Conservation (phyloP, 352 stramenopile genomes). For the Pythium sukuiense region DNA sequence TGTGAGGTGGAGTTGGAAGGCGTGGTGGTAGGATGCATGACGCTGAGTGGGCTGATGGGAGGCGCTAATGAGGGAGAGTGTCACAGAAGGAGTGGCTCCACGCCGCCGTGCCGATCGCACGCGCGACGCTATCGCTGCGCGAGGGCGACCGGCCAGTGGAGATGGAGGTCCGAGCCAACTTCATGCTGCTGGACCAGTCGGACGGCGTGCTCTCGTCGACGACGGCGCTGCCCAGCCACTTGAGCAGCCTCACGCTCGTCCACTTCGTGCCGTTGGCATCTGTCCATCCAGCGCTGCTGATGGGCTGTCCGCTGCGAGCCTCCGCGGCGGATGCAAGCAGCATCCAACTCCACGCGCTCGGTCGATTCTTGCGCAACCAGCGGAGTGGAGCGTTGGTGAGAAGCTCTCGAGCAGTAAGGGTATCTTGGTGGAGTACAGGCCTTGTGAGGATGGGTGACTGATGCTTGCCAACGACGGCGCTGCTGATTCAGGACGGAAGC, state of each 20-base stretch:
- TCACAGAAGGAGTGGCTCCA: slow-evolving; percentile 50
- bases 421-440: neutral
- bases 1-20: slow-evolving; percentile 32
- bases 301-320: slow-evolving; percentile 41
- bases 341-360: slow-evolving; percentile 20
- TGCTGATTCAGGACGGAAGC: slow-evolving; percentile 6
- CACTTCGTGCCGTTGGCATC: slow-evolving; percentile 39
- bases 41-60: neutral
- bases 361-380: slow-evolving; percentile 15
- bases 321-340: neutral
- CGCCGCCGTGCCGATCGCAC: slow-evolving; percentile 11
- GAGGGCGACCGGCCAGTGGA: neutral
- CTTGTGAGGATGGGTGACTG: neutral
- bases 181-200: slow-evolving; percentile 18
- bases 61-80: neutral
- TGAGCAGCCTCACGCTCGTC: slow-evolving; percentile 27
- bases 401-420: slow-evolving; percentile 13
- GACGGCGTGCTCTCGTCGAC: neutral
- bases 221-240: slow-evolving; percentile 27
- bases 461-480: neutral
- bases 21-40: slow-evolving; percentile 32
- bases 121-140: slow-evolving; percentile 13
- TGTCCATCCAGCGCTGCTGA: slow-evolving; percentile 36
- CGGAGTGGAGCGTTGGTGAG: slow-evolving; percentile 23
- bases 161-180: slow-evolving; percentile 31